phyloP scores from a whole-genome alignment of 345 rosid species.

The Physaria fendleri region DNA sequence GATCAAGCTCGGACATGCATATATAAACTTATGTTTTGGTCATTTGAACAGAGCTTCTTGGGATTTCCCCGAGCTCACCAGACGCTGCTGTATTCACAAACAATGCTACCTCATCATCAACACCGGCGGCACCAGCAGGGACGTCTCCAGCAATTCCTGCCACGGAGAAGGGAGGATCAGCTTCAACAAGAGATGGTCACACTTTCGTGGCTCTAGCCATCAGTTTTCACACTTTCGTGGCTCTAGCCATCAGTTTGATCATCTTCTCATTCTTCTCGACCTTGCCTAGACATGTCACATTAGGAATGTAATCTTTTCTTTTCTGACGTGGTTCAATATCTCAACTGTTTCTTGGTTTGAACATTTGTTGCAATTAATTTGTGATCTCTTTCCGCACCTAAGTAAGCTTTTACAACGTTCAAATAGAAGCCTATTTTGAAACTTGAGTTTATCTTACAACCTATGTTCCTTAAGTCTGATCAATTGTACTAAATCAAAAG shows the following conservation, averaged over 20 bases:
- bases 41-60: conserved; percentile 57
- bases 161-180: conserved; percentile 10
- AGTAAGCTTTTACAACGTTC: background rate
- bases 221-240: background rate
- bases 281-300: conserved; percentile 10
- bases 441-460: conserved; percentile 18
- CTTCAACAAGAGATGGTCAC: conserved; percentile 15
- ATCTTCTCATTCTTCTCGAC: conserved; percentile 26
- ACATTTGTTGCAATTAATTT: conserved; percentile 2
- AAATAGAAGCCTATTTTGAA: background rate
- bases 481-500: conserved; percentile 8
- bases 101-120: conserved; percentile 27
- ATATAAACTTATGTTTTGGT: too few relatives aligned
- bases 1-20: background rate
- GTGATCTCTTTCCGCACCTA: background rate
- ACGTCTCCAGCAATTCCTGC: conserved; percentile 16
- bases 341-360: conserved; percentile 10
- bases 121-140: too few relatives aligned
- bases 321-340: background rate
- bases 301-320: conserved; percentile 12
- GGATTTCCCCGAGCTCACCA: conserved; percentile 73
- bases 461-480: conserved; percentile 3
- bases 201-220: conserved; percentile 15
- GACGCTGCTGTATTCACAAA: conserved; percentile 60
- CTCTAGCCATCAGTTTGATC: conserved; percentile 16